These are phyloP conservation scores for Geranomyces michiganensis DNA, from an alignment of 192 early-diverging fungal genomes.

Conservation along the genomic window DNA sequence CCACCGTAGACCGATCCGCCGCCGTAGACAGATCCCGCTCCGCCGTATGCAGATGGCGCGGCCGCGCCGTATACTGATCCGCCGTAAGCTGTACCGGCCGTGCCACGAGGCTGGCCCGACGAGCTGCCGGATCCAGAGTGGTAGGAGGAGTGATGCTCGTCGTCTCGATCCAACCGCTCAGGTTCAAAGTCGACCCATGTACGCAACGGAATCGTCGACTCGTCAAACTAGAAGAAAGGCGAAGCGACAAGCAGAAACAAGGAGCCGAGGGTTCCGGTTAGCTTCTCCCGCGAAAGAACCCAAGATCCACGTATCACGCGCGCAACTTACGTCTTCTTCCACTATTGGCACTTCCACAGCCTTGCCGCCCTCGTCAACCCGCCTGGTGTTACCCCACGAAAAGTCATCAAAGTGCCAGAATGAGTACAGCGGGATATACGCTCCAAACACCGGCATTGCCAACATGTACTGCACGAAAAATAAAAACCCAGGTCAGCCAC, in stretches of 20 bases:
- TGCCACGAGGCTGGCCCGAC: constrained; percentile 11
- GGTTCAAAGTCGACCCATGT: constrained; percentile 88
- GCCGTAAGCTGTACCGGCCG: constrained; percentile 21
- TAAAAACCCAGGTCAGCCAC: constrained; percentile 4
- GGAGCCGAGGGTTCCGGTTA: no score
- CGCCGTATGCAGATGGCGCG: constrained; percentile 22
- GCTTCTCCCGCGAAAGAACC: not conserved
- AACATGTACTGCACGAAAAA: constrained; percentile 68
- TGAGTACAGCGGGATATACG: constrained; percentile 89
- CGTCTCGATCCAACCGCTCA: constrained; percentile 36
- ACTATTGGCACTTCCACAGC: constrained; percentile 35
- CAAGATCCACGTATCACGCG: not conserved
- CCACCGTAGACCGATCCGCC: constrained; percentile 23
- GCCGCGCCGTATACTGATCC: constrained; percentile 39
- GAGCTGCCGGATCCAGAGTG: constrained; percentile 16
- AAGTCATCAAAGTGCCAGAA: constrained; percentile 99
- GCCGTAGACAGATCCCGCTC: constrained; percentile 44
- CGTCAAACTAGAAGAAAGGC: constrained; percentile 65
- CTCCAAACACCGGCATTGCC: constrained; percentile 89
- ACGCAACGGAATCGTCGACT: constrained; percentile 75
- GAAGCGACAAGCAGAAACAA: no score
- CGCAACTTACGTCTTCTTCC: constrained; percentile 63
- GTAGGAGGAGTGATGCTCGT: constrained; percentile 21
- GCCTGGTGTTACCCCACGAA: constrained; percentile 97
- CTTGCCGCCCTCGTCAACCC: constrained; percentile 80